Evolutionary conservation across 768 basidiomycete species (phyloP).

Genomic region (Mycena capillaripes): DNA sequence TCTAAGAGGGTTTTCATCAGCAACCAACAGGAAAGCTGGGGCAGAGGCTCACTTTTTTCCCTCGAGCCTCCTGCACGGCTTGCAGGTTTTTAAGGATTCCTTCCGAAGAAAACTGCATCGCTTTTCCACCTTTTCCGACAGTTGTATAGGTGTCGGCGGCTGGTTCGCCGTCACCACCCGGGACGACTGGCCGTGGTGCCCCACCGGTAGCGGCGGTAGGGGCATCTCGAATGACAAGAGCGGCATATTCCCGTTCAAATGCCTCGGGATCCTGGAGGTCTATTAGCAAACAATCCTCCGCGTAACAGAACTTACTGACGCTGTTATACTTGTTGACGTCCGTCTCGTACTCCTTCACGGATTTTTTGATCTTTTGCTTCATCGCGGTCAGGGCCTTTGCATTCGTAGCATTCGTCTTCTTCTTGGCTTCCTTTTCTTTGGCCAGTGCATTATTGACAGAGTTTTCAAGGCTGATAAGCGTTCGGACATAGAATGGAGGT

Average conservation of each 20-base stretch:
- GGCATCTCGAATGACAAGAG: conserved; percentile 63
- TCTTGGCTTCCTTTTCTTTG: conserved; percentile 93
- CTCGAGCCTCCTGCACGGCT: conserved; percentile 92
- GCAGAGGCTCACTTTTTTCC: conserved; percentile 84
- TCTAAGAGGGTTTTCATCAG: conserved; percentile 62
- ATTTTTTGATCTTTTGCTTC: conserved; percentile 97
- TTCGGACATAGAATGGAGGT: conserved; percentile 88
- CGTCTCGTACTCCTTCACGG: conserved; percentile 87
- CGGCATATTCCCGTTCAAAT: conserved; percentile 83
- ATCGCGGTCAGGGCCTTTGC: conserved; percentile 96
- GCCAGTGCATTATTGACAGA: conserved; percentile 80
- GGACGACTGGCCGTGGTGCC: conserved; percentile 48
- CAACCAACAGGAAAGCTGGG: conserved; percentile 2
- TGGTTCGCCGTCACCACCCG: conserved; percentile 59
- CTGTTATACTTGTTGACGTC: conserved; percentile 85
- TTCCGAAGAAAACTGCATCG: conserved; percentile 85
- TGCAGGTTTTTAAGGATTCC: conserved; percentile 94
- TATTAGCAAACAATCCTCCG: conserved; percentile 1
- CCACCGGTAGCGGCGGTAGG: conserved; percentile 50
- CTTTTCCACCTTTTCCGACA: conserved; percentile 92
- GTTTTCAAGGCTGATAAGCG: conserved; percentile 79
- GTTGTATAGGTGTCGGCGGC: conserved; percentile 85
- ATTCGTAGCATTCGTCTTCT: conserved; percentile 95
- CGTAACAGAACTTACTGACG: conserved; percentile 57
- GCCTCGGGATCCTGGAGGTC: conserved; percentile 84